Conservation (phyloP, 805 yeast species). For the Wickerhamomyces queroliae region DNA sequence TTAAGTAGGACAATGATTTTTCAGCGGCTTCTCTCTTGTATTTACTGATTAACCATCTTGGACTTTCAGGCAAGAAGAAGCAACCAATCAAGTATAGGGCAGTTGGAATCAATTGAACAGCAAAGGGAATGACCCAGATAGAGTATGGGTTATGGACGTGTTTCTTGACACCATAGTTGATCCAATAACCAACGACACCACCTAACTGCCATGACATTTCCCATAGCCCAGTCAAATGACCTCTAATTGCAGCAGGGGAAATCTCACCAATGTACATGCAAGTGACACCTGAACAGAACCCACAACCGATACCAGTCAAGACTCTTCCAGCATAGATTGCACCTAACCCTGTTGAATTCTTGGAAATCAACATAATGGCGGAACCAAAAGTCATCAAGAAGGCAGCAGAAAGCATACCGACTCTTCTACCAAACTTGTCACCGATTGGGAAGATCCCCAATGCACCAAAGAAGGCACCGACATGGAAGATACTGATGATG, state of each 20-base stretch:
- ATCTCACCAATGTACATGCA: conserved; percentile 43
- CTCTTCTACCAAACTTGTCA: conserved; percentile 13
- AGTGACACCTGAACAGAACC: conserved; percentile 43
- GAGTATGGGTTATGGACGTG: conserved; percentile 22
- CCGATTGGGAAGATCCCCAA: conserved; percentile 13
- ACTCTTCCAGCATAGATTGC: conserved; percentile 48
- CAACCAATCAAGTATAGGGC: conserved; percentile 35
- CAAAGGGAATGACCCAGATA: conserved; percentile 46
- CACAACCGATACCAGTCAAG: conserved; percentile 41
- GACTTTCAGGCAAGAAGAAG: conserved; percentile 37
- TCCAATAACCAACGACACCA: conserved; percentile 43
- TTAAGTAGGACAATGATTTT: conserved; percentile 29
- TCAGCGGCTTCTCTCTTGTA: conserved; percentile 32
- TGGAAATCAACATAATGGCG: conserved; percentile 33
- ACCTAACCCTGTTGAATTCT: conserved; percentile 29
- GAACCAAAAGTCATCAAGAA: conserved; percentile 29
- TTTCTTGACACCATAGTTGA: conserved; percentile 39
- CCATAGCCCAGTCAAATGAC: conserved; percentile 38
- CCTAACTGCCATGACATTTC: conserved; percentile 47
- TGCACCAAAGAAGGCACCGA: conserved; percentile 20
- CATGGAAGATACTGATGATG: conserved; percentile 18
- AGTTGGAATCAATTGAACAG: conserved; percentile 40
- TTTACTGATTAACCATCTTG: conserved; percentile 34
- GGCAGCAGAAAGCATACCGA: conserved; percentile 11
- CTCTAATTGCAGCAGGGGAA: conserved; percentile 39